phyloP scores from a whole-genome alignment of 805 yeast species.

The Allodekkera sacchari region DNA sequence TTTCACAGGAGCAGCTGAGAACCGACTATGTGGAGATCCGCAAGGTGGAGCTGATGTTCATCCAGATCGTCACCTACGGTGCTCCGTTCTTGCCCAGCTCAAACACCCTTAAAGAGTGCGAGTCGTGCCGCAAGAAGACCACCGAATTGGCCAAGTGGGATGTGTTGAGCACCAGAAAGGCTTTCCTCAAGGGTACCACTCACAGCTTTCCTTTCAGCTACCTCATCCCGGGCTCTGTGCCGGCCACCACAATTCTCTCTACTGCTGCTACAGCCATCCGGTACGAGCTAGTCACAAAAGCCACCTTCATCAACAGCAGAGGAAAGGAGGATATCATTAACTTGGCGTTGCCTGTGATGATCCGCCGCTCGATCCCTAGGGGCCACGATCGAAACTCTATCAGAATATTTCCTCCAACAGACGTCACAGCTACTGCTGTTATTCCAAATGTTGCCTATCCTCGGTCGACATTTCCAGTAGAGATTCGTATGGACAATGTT shows the following conservation, averaged over 20 bases:
- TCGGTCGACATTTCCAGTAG: constrained; percentile 75
- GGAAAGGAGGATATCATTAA: constrained; percentile 29
- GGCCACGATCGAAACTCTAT: constrained; percentile 82
- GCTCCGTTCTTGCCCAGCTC: constrained; percentile 60
- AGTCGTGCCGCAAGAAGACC: constrained; percentile 44
- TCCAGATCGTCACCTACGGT: constrained; percentile 62
- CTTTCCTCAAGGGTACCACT: constrained; percentile 50
- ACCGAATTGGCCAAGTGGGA: constrained; percentile 84
- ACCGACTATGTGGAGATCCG: constrained; percentile 40
- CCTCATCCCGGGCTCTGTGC: constrained; percentile 78
- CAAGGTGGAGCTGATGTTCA: constrained; percentile 53
- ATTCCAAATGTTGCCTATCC: constrained; percentile 89
- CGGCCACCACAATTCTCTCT: constrained; percentile 69
- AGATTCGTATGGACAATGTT: constrained; percentile 71
- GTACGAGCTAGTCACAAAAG: constrained; percentile 68
- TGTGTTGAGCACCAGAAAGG: constrained; percentile 50
- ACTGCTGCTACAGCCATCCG: constrained; percentile 43
- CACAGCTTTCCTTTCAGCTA: constrained; percentile 93
- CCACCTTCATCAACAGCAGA: constrained; percentile 31
- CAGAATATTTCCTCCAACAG: constrained; percentile 93
- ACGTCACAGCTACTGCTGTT: constrained; percentile 76
- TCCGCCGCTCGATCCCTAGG: constrained; percentile 68
- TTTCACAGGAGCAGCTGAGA: constrained; percentile 12
- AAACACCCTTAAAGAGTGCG: constrained; percentile 41
- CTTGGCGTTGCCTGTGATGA: constrained; percentile 54